Evolutionary conservation across 1,284 basidiomycete species (phyloP).

Genomic region (Chiua sp.): DNA sequence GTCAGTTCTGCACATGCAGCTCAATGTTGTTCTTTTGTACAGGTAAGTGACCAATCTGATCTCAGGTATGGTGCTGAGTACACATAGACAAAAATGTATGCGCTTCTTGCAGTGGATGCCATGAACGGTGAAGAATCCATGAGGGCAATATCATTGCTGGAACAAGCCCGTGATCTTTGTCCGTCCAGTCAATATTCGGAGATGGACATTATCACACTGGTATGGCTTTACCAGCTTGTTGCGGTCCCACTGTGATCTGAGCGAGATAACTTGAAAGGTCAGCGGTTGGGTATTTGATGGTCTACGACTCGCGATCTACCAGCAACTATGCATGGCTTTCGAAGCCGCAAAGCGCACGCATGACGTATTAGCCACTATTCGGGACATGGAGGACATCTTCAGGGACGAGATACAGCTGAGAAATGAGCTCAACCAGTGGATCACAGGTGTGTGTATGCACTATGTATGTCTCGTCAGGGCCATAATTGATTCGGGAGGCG

Average conservation of each 20-base stretch:
- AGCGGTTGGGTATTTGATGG: slow-evolving; percentile 26
- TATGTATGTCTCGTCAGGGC: background rate
- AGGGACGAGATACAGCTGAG: slow-evolving; percentile 13
- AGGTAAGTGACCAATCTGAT: slow-evolving; percentile 9
- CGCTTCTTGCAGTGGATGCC: slow-evolving; percentile 13
- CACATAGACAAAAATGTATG: slow-evolving; percentile 23
- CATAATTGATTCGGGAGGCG: background rate
- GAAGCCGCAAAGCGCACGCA: background rate
- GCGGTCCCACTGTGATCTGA: background rate
- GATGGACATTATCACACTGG: slow-evolving; percentile 17
- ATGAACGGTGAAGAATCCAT: background rate
- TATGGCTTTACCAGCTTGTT: slow-evolving; percentile 3
- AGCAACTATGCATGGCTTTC: slow-evolving; percentile 16
- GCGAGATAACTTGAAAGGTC: slow-evolving; percentile 11
- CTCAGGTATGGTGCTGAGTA: background rate
- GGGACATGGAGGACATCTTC: slow-evolving; percentile 11
- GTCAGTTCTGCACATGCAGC: slow-evolving; percentile 3
- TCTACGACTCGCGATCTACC: slow-evolving; percentile 14
- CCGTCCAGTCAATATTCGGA: slow-evolving; percentile 5
- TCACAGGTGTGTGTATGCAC: slow-evolving; percentile 11
- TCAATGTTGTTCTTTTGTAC: slow-evolving; percentile 12
- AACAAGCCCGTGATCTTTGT: slow-evolving; percentile 13
- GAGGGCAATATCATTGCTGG: slow-evolving; percentile 6
- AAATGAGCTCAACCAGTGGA: slow-evolving; percentile 12
- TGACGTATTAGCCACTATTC: slow-evolving; percentile 6